A percentile compares a stretch with the other conserved stretches of the same genome.
phyloP scores from a whole-genome alignment of 2,329 filamentous ascomycete genomes.

The Neurospora sp. region DNA sequence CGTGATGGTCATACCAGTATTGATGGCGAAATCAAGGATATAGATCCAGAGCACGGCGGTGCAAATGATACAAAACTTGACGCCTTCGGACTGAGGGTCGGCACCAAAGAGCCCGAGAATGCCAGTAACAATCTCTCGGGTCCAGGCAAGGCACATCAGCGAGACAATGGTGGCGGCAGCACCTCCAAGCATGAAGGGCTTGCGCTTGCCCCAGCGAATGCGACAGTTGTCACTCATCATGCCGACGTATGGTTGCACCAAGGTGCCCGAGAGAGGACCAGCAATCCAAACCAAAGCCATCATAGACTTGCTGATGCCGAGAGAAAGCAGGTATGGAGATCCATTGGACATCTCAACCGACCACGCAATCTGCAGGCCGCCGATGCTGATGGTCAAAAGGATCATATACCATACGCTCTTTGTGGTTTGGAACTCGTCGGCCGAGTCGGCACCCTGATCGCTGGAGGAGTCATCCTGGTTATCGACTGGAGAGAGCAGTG shows the following conservation, averaged over 20 bases:
- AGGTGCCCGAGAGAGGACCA: constrained; percentile 64
- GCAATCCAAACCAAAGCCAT: constrained; percentile 82
- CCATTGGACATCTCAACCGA: constrained; percentile 90
- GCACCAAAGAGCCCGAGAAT: constrained; percentile 62
- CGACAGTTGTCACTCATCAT: constrained; percentile 73
- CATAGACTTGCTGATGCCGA: constrained; percentile 72
- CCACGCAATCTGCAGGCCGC: constrained; percentile 89
- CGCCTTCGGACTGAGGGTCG: constrained; percentile 51
- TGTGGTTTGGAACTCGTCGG: constrained; percentile 47
- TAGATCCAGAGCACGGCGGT: constrained; percentile 82
- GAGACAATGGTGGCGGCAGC: constrained; percentile 55
- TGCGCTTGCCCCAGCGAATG: constrained; percentile 64
- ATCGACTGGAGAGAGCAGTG: constrained; percentile 33
- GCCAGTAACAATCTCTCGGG: constrained; percentile 59
- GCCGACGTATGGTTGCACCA: constrained; percentile 76
- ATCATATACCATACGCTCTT: constrained; percentile 83
- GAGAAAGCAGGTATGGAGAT: constrained; percentile 70
- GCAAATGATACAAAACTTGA: constrained; percentile 59
- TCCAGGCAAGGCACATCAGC: constrained; percentile 63
- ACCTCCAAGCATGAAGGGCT: constrained; percentile 71
- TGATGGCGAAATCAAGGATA: constrained; percentile 87
- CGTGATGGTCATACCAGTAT: constrained; percentile 54
- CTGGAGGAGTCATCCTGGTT: constrained; percentile 26
- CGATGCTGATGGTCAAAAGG: constrained; percentile 75
- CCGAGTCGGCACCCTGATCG: constrained; percentile 25